Percentiles rank a stretch among this genome's conserved stretches.
Evolutionary conservation across 139 green algal genomes (phyloP).

Genomic region (Micromonas commoda): DNA sequence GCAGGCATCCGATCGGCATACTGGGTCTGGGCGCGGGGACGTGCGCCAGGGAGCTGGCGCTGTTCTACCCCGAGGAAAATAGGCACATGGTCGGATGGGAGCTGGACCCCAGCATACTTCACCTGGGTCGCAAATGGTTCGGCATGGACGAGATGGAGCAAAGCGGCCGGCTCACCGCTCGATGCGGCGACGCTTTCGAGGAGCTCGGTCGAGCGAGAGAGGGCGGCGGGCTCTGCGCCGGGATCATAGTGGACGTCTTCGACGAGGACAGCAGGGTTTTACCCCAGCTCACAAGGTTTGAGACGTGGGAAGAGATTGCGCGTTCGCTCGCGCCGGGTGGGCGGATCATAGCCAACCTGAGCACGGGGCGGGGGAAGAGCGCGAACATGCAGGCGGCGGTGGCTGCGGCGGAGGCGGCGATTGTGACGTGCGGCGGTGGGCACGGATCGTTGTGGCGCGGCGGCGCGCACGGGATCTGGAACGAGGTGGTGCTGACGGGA

Average conservation of each 20-base stretch:
- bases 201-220: too few relatives aligned
- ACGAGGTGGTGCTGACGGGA: not conserved
- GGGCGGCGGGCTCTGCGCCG: not conserved
- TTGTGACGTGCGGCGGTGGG: not conserved
- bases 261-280: conserved; percentile 9
- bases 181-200: not conserved
- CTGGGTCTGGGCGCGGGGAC: conserved; percentile 5
- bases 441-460: not conserved
- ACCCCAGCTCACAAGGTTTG: not conserved
- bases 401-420: not conserved
- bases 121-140: not conserved
- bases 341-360: conserved; percentile 11
- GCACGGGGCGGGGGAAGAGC: conserved; percentile 12
- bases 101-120: not conserved
- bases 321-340: not conserved
- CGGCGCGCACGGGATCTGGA: not conserved
- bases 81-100: conserved; percentile 11
- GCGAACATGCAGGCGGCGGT: conserved; percentile 4
- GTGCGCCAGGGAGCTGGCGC: not conserved
- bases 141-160: not conserved
- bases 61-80: not conserved
- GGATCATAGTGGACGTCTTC: conserved; percentile 16
- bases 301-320: not conserved
- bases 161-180: not conserved
- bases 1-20: not conserved